These are phyloP conservation scores for Acanthamoeba triangularis DNA, from an alignment of 208 protist species.

Conservation along the genomic window DNA sequence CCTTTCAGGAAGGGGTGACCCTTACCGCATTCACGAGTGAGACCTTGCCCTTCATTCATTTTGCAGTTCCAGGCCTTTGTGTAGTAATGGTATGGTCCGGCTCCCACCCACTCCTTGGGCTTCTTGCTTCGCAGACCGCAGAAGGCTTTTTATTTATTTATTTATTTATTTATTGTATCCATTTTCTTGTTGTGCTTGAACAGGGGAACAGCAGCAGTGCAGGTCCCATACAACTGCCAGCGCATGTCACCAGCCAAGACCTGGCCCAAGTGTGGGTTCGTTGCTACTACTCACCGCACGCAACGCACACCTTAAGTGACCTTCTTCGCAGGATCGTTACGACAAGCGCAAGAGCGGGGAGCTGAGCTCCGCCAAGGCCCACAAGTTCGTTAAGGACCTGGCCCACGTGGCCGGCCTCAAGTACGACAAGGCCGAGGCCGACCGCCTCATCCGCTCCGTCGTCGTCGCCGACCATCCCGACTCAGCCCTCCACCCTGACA, in stretches of 20 bases:
- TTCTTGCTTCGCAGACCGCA: neutral
- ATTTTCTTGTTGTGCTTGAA: neutral
- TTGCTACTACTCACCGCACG: neutral
- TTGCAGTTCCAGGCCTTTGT: neutral
- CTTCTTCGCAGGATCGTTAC: neutral
- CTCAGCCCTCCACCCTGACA: no score
- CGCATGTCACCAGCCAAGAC: neutral
- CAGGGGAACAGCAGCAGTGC: neutral
- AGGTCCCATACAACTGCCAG: neutral
- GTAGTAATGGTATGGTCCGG: neutral
- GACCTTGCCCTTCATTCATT: no score
- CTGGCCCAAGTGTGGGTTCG: neutral
- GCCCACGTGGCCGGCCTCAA: slow-evolving; percentile 5
- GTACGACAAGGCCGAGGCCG: slow-evolving; percentile 42
- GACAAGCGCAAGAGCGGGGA: neutral
- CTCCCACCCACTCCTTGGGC: neutral
- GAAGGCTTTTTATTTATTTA: neutral
- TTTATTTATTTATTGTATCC: neutral
- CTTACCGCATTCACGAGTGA: no score
- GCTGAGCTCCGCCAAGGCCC: slow-evolving; percentile 14
- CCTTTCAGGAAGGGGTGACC: no score
- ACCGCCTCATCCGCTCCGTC: neutral
- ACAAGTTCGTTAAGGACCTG: slow-evolving; percentile 35
- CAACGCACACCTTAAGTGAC: neutral
- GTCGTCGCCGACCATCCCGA: no score